These are phyloP conservation scores for Raddia guianensis DNA, from an alignment of 176 grass and related monocot species.

Conservation along the genomic window DNA sequence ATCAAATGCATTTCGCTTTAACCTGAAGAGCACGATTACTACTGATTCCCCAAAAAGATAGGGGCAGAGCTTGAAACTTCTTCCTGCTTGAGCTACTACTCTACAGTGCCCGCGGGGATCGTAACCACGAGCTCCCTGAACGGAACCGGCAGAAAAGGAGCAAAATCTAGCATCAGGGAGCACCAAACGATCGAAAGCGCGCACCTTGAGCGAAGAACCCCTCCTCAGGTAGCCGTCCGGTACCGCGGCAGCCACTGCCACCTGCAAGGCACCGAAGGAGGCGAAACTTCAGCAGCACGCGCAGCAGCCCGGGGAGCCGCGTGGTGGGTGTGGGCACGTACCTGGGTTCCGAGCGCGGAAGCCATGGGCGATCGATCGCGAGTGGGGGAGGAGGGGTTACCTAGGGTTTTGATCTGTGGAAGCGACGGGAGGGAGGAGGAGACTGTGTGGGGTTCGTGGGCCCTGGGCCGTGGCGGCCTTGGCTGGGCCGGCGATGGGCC, in stretches of 20 bases:
- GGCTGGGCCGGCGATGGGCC: neutral
- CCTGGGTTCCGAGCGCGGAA: constrained; percentile 42
- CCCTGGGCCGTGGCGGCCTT: neutral
- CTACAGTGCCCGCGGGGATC: constrained; percentile 19
- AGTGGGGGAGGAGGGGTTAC: constrained; percentile 17
- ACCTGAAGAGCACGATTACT: neutral
- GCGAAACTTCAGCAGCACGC: neutral
- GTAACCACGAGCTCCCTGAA: constrained; percentile 19
- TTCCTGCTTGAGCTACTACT: neutral
- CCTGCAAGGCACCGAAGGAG: constrained; percentile 25
- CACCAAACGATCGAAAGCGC: neutral
- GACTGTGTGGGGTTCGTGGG: constrained; percentile 11
- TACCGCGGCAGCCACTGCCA: constrained; percentile 24
- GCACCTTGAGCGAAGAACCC: constrained; percentile 41
- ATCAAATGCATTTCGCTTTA: neutral
- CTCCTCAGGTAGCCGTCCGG: constrained; percentile 26
- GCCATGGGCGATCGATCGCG: constrained; percentile 30
- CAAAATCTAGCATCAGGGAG: neutral
- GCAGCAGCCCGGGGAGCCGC: neutral
- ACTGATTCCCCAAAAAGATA: neutral
- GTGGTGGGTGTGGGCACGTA: neutral
- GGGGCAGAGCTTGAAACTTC: neutral
- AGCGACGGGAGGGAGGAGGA: constrained; percentile 18
- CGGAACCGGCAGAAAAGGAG: neutral
- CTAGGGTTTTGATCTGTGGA: constrained; percentile 48